Evolutionary conservation across 345 rosid species (phyloP).

Genomic region (Populus alba): DNA sequence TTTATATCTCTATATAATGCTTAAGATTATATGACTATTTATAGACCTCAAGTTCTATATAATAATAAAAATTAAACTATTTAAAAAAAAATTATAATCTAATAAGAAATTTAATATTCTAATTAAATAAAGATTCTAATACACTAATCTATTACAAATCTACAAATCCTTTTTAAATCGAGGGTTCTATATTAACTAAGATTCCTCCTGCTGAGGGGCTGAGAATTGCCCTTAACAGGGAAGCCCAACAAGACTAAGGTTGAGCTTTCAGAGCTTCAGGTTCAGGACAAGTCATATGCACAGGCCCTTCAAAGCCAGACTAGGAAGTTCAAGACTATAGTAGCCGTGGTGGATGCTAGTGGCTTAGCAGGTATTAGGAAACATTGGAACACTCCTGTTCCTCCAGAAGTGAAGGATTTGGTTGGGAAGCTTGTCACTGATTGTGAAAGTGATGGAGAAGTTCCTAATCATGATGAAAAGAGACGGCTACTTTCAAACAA

Average conservation of each 20-base stretch:
- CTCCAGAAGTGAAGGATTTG: slow-evolving; percentile 63
- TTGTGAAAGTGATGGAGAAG: slow-evolving; percentile 41
- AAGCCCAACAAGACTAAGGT: slow-evolving; percentile 26
- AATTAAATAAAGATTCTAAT: too few species aligned
- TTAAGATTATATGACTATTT: too few species aligned
- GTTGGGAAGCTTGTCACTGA: slow-evolving; percentile 46
- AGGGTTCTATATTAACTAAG: too few species aligned
- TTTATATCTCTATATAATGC: too few species aligned
- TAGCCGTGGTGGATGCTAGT: slow-evolving; percentile 84
- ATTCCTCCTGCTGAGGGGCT: slow-evolving; percentile 63
- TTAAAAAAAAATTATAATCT: too few species aligned
- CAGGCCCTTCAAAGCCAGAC: slow-evolving; percentile 74
- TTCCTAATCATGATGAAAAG: slow-evolving; percentile 35
- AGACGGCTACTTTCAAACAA: slow-evolving; percentile 50
- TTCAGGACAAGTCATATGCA: slow-evolving; percentile 69
- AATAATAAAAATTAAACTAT: too few species aligned
- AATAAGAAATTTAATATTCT: too few species aligned
- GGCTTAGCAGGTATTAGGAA: slow-evolving; percentile 71
- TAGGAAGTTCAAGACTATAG: slow-evolving; percentile 60
- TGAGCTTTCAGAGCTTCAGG: slow-evolving; percentile 62
- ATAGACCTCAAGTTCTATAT: too few species aligned
- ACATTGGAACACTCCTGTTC: slow-evolving; percentile 75
- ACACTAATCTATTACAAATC: too few species aligned
- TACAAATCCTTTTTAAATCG: too few species aligned
- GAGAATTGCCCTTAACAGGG: slow-evolving; percentile 70